These are phyloP conservation scores for Dalbergia oliveri DNA, from an alignment of 306 rosid species.

Conservation along the genomic window DNA sequence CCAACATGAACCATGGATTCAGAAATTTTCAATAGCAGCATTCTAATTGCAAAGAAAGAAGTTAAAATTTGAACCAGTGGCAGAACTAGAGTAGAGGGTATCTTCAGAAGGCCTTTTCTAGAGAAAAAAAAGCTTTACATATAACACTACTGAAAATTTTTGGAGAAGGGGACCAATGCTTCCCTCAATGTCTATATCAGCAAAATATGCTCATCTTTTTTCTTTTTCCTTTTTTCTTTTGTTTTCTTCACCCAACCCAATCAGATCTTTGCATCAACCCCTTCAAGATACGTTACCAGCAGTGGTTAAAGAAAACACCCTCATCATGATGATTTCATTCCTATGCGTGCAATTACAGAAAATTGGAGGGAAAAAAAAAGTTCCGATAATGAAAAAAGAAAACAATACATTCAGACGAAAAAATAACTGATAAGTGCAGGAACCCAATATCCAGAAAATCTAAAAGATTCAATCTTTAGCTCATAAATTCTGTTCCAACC, in stretches of 20 bases:
- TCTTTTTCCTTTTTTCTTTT: too few species aligned
- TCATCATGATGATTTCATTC: conserved; percentile 22
- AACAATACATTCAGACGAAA: neutral
- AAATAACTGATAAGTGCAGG: neutral
- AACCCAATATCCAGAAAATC: conserved; percentile 22
- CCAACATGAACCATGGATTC: conserved; percentile 24
- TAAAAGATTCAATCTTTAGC: conserved; percentile 59
- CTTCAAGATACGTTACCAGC: neutral
- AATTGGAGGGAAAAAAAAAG: neutral
- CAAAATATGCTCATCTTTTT: too few species aligned
- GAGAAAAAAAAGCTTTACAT: neutral
- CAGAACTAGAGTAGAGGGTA: too few species aligned
- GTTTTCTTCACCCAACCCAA: too few species aligned
- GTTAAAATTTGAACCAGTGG: neutral
- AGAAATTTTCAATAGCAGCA: conserved; percentile 18
- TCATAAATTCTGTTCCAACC: conserved; percentile 35
- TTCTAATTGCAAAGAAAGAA: neutral
- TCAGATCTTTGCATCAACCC: too few species aligned
- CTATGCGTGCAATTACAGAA: conserved; percentile 29
- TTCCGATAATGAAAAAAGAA: neutral
- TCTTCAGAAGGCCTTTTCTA: too few species aligned
- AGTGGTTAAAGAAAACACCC: conserved; percentile 1
- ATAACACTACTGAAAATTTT: neutral
- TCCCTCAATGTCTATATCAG: neutral
- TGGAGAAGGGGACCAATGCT: neutral